phyloP scores from a whole-genome alignment of 2,329 filamentous ascomycete genomes.

The Fusarium verrucosum region DNA sequence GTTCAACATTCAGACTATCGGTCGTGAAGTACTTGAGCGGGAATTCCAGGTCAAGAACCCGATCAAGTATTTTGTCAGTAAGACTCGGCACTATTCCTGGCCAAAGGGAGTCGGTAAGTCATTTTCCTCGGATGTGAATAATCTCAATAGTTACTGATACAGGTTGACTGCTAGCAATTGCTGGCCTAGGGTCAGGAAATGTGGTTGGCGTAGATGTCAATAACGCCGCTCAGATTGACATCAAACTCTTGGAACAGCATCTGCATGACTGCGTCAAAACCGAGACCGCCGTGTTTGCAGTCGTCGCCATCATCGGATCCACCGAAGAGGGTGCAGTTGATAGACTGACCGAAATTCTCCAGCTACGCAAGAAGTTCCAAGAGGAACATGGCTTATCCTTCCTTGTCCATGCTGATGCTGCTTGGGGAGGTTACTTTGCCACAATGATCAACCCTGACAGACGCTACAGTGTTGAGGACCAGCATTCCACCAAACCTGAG shows the following conservation, averaged over 20 bases:
- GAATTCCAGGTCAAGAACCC: conserved; percentile 47
- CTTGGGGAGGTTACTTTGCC: conserved; percentile 61
- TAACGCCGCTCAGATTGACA: conserved; percentile 51
- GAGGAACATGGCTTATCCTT: conserved; percentile 54
- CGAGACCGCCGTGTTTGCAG: conserved; percentile 52
- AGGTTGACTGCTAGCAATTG: conserved; percentile 47
- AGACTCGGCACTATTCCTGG: conserved; percentile 60
- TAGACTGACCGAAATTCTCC: conserved; percentile 50
- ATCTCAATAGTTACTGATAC: accelerated
- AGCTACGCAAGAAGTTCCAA: conserved; percentile 53
- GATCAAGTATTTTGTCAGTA: conserved; percentile 51
- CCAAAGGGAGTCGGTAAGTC: conserved; percentile 57
- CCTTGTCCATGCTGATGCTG: conserved; percentile 57
- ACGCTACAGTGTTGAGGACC: conserved; percentile 7
- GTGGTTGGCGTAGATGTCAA: conserved; percentile 54
- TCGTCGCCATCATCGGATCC: conserved; percentile 58
- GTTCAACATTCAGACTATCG: conserved; percentile 52
- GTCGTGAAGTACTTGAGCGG: conserved; percentile 51
- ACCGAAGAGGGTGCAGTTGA: conserved; percentile 61
- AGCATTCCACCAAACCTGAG: conserved; percentile 33
- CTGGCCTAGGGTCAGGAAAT: conserved; percentile 56
- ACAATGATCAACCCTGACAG: conserved; percentile 53
- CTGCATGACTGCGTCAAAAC: conserved; percentile 46
- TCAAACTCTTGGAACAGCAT: conserved; percentile 45
- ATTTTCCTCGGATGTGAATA: not conserved